Conservation (phyloP, 2,329 filamentous ascomycete species). For the Colletotrichum lentis region DNA sequence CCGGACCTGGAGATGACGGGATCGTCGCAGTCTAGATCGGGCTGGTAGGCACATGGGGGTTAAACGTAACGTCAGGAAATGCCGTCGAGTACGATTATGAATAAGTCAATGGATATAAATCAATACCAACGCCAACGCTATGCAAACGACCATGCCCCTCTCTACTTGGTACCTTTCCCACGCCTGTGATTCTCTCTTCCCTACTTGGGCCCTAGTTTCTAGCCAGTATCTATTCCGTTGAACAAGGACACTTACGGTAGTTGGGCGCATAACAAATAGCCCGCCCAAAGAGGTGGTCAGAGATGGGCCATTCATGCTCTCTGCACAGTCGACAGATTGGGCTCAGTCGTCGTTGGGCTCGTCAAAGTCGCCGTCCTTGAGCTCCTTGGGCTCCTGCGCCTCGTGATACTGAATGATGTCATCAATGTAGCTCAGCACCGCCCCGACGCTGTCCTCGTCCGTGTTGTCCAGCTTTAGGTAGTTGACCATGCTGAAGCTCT, state of each 20-base stretch:
- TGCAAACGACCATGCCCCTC: constrained; percentile 43
- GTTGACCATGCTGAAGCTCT: constrained; percentile 97
- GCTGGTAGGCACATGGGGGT: neutral
- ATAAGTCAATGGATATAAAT: constrained; percentile 31
- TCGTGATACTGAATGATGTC: constrained; percentile 94
- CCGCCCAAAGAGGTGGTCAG: neutral
- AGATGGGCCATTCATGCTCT: neutral
- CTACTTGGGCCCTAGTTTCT: neutral
- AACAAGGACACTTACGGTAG: neutral
- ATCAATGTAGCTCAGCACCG: constrained; percentile 89
- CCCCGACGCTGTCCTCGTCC: constrained; percentile 88
- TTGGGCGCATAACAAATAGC: neutral
- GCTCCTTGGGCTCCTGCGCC: constrained; percentile 88
- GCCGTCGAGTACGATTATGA: constrained; percentile 22
- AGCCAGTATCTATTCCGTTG: neutral
- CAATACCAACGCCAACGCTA: constrained; percentile 54
- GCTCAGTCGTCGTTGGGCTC: constrained; percentile 41
- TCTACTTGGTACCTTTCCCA: neutral
- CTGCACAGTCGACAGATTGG: neutral
- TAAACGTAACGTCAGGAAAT: neutral
- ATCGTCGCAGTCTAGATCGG: neutral
- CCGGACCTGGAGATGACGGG: too few species aligned
- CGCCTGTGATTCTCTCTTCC: neutral
- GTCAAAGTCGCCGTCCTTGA: constrained; percentile 65
- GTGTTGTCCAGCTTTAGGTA: constrained; percentile 90